Conservation (phyloP, 2,329 filamentous ascomycete genomes). For the Apiospora kogelbergensis region DNA sequence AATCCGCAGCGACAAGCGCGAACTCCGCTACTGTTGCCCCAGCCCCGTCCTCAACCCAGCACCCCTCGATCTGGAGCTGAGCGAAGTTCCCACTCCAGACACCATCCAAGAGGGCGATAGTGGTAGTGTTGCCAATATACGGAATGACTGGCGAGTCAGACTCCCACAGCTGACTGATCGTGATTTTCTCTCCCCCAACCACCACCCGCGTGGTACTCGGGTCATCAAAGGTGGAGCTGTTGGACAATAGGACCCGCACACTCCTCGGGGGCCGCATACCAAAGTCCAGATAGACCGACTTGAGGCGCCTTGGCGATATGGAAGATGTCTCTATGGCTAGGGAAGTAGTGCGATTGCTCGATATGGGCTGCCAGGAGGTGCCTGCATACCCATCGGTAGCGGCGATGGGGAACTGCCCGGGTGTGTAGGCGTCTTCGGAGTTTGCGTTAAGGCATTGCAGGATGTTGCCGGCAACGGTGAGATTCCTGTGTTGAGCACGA, state of each 20-base stretch:
- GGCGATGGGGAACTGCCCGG: background rate
- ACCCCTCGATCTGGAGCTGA: slow-evolving; percentile 1
- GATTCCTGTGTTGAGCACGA: background rate
- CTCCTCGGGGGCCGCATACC: slow-evolving; percentile 2
- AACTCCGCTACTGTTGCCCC: slow-evolving; percentile 7
- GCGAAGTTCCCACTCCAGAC: background rate
- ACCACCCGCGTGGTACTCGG: background rate
- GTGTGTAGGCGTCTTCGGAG: background rate
- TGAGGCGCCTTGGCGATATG: background rate
- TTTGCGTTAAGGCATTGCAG: background rate
- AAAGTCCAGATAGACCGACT: slow-evolving; percentile 1
- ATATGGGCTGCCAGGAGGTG: background rate
- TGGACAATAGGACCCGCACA: slow-evolving; percentile 5
- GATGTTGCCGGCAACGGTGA: background rate
- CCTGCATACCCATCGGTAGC: slow-evolving; percentile 3
- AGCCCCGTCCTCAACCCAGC: slow-evolving; percentile 3
- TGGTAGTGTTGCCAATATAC: background rate
- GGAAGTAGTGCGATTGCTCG: background rate
- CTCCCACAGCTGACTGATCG: background rate
- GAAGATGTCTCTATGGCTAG: background rate
- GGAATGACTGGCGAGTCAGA: background rate
- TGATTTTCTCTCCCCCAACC: background rate
- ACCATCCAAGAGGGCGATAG: background rate
- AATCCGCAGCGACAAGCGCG: background rate
- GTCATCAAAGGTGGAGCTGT: slow-evolving; percentile 7